Percentiles rank a stretch among this genome's conserved stretches.
Conservation (phyloP, 116 monocot species). For the Cymodocea nodosa region DNA sequence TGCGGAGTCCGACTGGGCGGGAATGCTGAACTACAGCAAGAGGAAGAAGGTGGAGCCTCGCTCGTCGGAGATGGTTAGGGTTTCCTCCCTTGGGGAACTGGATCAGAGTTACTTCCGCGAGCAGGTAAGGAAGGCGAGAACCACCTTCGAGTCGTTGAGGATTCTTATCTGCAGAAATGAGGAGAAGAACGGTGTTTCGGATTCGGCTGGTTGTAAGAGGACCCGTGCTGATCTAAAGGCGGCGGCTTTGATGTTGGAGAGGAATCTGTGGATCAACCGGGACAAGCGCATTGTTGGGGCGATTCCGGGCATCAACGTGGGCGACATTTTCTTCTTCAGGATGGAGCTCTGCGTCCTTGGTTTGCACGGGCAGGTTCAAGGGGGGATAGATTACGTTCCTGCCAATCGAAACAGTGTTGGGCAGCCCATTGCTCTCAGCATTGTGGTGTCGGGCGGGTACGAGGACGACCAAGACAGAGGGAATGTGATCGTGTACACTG, state of each 20-base stretch:
- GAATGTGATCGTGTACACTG: slow-evolving; percentile 68
- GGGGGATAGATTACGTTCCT: slow-evolving; percentile 80
- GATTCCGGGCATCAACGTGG: slow-evolving; percentile 63
- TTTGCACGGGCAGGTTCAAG: slow-evolving; percentile 88
- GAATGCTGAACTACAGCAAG: slow-evolving; percentile 8
- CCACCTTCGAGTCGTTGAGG: slow-evolving; percentile 63
- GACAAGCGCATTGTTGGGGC: slow-evolving; percentile 77
- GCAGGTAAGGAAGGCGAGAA: slow-evolving; percentile 48
- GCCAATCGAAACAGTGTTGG: slow-evolving; percentile 34
- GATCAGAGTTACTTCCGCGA: slow-evolving; percentile 62
- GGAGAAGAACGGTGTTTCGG: slow-evolving; percentile 5
- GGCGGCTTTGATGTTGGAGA: slow-evolving; percentile 58
- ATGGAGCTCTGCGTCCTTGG: slow-evolving; percentile 93
- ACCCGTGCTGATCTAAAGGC: slow-evolving; percentile 56
- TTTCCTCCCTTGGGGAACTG: slow-evolving; percentile 25
- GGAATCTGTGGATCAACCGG: slow-evolving; percentile 76
- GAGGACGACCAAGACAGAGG: slow-evolving; percentile 93
- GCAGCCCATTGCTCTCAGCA: slow-evolving; percentile 83
- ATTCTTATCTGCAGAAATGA: slow-evolving; percentile 29
- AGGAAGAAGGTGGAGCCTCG: slow-evolving; percentile 37
- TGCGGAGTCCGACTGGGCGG: background rate
- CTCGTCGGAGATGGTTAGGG: slow-evolving; percentile 84
- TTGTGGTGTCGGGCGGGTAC: slow-evolving; percentile 93
- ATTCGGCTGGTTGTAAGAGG: slow-evolving; percentile 9
- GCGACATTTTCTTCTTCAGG: slow-evolving; percentile 82